Evolutionary conservation across 345 rosid species (phyloP).

Genomic region (Murraya paniculata): DNA sequence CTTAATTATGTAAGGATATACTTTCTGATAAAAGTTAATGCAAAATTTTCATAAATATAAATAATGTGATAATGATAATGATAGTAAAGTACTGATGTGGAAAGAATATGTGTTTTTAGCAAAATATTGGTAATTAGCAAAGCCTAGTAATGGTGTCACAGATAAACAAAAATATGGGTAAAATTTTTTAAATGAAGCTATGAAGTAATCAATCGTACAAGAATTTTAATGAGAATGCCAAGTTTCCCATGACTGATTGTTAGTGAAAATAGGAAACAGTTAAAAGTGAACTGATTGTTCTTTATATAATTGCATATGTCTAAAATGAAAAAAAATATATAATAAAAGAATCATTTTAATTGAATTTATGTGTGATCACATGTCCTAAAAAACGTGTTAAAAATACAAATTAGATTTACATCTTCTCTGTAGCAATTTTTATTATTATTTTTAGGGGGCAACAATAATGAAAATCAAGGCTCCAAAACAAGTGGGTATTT

Average conservation of each 20-base stretch:
- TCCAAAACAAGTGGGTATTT: neutral
- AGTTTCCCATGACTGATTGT: neutral
- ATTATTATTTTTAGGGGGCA: neutral
- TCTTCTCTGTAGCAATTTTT: no score
- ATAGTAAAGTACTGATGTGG: neutral
- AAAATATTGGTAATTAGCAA: neutral
- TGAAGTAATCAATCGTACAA: neutral
- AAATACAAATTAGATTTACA: no score
- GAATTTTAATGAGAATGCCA: neutral
- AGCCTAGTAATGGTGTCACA: neutral
- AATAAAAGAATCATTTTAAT: no score
- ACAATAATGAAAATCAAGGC: constrained; percentile 10
- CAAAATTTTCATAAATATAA: neutral
- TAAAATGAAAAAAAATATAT: no score
- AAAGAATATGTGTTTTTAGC: neutral
- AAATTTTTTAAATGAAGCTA: no score
- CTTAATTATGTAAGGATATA: neutral
- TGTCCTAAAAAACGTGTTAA: no score
- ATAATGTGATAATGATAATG: neutral
- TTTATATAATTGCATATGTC: no score
- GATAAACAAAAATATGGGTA: neutral
- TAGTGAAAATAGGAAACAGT: neutral
- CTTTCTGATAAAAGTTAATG: neutral
- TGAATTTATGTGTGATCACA: no score
- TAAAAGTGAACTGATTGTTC: no score